Base-by-base conservation (phyloP, 345 rosid genomes). In the Capsella bursapastoris region DNA sequence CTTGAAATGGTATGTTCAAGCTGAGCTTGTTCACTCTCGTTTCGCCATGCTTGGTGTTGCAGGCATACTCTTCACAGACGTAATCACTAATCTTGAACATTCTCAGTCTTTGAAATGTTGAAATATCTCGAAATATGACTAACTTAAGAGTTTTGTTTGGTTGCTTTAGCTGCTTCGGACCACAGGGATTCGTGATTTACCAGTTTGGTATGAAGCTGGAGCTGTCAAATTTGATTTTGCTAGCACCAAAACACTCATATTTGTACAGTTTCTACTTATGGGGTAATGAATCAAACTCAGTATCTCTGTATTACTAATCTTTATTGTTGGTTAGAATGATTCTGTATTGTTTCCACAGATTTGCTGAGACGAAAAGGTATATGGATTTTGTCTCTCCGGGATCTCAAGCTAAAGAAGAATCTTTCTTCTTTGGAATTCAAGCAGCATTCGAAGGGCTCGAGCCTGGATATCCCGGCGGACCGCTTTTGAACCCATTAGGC, bases 381-480 rank as follows among this genome's bases (percentile, higher is more conserved):
- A 88, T 91, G 97, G 97, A 94, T 74, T 91, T 66, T 64, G 37
- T 86, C 22, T 80, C 80, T 73, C 98, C 97, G 0, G 98, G 98
- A 27, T 94, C 98, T 57, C 97, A 94, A 76, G 88, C 91, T 4
- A 47, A 78, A 76, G 93, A 91, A 10, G 97, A 91, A 52, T 72
- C 95, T 38, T 91, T 91, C 82, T 91, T 94, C 82, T 91, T 94
- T 8, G 97, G 98, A 47, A 40, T 94, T 78, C 96, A 94, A 86
- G 87, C 81, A 73, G 77, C 97, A 63, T 50, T 94, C 0, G 93
- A 83, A 73, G 98, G 98, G 27, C 71, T 94, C 63, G 95, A 89
- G 64, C 97, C 98, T 0, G 97, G 98, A 60, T 93, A 94, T 62
- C 97, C 98, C 8, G 98, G 98, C 57, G 98, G 98, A 50, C 97